Evolutionary conservation across 352 stramenopile genomes (phyloP), one percentile per base, ranked within the genome.

Genomic region (Nothophytophthora sp.): DNA sequence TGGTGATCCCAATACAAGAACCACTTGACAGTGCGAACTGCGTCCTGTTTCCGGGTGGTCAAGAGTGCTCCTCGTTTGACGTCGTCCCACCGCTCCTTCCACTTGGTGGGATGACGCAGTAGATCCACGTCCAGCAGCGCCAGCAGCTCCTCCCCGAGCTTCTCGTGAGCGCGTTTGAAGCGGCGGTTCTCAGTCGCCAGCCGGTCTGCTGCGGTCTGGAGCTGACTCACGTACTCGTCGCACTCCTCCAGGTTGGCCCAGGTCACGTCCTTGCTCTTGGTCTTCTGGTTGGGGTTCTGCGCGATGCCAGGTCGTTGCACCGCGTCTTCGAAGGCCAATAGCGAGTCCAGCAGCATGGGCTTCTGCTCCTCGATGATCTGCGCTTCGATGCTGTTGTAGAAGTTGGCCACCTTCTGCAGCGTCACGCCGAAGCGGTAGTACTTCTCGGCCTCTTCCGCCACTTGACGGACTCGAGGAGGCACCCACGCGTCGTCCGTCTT

Each of bases 401-500:
- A 98, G 49, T 97, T 98, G 1, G 95, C 91, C 6, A 98, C 88
- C 62, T 98, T 98, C 56, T 98, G 97, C 16, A 98, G 71, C 43
- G 92, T 94, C 8, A 98, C 90, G 12, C 90, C 94, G 59, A 96
- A 98, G 15, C 91, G 88, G 60, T 98, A 98, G 76, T 95, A 98
- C 50, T 92, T 93, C 60, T 98, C 94, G 0, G 81, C 90, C 37
- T 97, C 86, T 10, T 82, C 72, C 0, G 81, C 85, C n/a, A 92
- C 71, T 45, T 91, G 73, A 46, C 75, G 69, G 9, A 96, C 77
- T 4, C 77, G 63, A 22, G 63, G 41, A 4, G 84, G 80, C 2
- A 95, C 82, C 84, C 84, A 95, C 11, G 76, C 75, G 19, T 75
- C 61, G 13, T 60, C 64, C 37, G 41, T n/a, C 53, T 63, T 30